phyloP scores from a whole-genome alignment of 768 basidiomycete species.

The Lactarius sanguifluus region DNA sequence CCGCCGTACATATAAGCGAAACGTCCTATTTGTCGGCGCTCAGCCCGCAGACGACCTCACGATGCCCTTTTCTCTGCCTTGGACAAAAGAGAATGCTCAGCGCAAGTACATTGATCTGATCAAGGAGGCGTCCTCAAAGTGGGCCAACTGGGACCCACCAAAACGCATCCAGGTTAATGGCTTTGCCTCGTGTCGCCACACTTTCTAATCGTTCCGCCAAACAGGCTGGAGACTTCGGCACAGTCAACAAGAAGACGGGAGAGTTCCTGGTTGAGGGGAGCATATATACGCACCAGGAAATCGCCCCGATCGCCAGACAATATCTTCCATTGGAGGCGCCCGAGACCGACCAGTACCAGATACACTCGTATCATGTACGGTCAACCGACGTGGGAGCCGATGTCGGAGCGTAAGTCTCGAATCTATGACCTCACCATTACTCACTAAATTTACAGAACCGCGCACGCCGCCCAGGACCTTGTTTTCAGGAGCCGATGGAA shows the following conservation, averaged over 20 bases:
- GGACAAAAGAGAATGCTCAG: slow-evolving; percentile 7
- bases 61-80: slow-evolving; percentile 12
- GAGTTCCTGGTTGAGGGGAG: slow-evolving; percentile 17
- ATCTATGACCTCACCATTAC: not conserved
- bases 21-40: not conserved
- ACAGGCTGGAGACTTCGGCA: slow-evolving; percentile 21
- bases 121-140: slow-evolving; percentile 4
- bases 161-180: slow-evolving; percentile 4
- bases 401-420: slow-evolving; percentile 5
- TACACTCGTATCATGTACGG: slow-evolving; percentile 18
- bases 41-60: not conserved
- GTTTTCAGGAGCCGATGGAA: slow-evolving; percentile 11
- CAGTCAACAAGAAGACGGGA: slow-evolving; percentile 10
- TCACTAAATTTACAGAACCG: slow-evolving; percentile 3
- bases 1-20: not conserved
- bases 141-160: slow-evolving; percentile 19
- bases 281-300: slow-evolving; percentile 13
- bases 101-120: slow-evolving; percentile 25
- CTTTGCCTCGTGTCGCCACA: not conserved
- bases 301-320: not conserved
- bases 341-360: slow-evolving; percentile 8
- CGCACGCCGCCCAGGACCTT: not conserved
- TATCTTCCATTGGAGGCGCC: not conserved
- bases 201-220: not conserved
- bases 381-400: not conserved